phyloP scores from a whole-genome alignment of 192 early-diverging fungal species.

The Umbelopsis ramanniana region DNA sequence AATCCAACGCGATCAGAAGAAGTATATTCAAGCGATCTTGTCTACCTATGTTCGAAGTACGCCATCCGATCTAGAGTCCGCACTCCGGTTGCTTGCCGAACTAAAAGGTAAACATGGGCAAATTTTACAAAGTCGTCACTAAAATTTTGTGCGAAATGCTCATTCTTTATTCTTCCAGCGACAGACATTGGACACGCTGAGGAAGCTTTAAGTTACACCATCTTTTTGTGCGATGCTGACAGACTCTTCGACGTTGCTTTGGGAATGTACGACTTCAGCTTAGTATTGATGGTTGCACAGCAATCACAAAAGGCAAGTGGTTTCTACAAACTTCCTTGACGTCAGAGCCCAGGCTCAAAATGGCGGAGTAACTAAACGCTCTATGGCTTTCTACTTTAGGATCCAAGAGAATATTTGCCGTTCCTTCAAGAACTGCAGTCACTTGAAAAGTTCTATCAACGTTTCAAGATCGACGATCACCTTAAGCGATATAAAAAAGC shows the following conservation, averaged over 20 bases:
- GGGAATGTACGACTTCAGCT: conserved; percentile 91
- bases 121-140: not conserved
- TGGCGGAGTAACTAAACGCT: not conserved
- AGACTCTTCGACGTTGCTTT: conserved; percentile 89
- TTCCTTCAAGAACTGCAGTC: conserved; percentile 83
- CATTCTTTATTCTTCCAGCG: conserved; percentile 25
- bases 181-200: conserved; percentile 71
- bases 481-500: conserved; percentile 72
- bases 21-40: conserved; percentile 80
- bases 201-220: conserved; percentile 84
- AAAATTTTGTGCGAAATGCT: not conserved
- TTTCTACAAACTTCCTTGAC: not conserved
- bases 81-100: conserved; percentile 69
- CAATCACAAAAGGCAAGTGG: conserved; percentile 82
- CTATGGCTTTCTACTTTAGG: conserved; percentile 42
- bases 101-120: conserved; percentile 49
- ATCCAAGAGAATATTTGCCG: conserved; percentile 94
- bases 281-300: conserved; percentile 96
- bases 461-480: conserved; percentile 88
- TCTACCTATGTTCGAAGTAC: conserved; percentile 82
- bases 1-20: conserved; percentile 46
- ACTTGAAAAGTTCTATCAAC: conserved; percentile 78
- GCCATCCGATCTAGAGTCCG: conserved; percentile 83
- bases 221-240: conserved; percentile 91
- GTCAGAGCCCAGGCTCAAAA: not conserved